Evolutionary conservation across 108 stramenopile species (phyloP).

Genomic region (Skeletonema marinoi): DNA sequence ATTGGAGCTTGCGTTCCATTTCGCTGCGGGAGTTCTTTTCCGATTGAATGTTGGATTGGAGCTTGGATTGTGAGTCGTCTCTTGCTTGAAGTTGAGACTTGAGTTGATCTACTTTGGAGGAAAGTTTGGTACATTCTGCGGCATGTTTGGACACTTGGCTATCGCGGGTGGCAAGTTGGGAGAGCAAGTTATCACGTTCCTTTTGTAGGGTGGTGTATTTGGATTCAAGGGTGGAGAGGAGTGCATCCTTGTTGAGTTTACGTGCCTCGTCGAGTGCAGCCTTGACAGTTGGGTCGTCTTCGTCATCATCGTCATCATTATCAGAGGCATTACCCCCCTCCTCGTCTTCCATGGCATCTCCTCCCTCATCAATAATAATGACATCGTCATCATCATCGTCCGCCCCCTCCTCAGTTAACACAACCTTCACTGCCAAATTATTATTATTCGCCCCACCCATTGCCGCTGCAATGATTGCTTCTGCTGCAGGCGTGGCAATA

Average conservation of each 20-base stretch:
- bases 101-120: not conserved
- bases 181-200: constrained; percentile 35
- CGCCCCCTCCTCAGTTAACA: not conserved
- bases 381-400: not conserved
- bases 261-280: constrained; percentile 29
- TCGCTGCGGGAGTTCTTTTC: not conserved
- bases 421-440: not conserved
- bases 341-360: not conserved
- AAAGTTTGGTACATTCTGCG: not conserved
- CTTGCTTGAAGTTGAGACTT: not conserved
- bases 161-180: not conserved
- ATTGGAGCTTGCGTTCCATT: not conserved
- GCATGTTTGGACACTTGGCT: not conserved
- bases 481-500: not conserved
- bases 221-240: constrained; percentile 37
- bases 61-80: not conserved
- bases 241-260: constrained; percentile 32
- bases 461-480: constrained; percentile 3
- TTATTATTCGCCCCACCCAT: not conserved
- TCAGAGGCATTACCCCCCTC: not conserved
- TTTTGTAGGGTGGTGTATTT: constrained; percentile 24
- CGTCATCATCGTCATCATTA: not conserved
- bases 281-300: constrained; percentile 7
- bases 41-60: not conserved
- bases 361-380: not conserved